Base-by-base conservation (phyloP, 768 basidiomycete species). In the Scleroderma citrinum region DNA sequence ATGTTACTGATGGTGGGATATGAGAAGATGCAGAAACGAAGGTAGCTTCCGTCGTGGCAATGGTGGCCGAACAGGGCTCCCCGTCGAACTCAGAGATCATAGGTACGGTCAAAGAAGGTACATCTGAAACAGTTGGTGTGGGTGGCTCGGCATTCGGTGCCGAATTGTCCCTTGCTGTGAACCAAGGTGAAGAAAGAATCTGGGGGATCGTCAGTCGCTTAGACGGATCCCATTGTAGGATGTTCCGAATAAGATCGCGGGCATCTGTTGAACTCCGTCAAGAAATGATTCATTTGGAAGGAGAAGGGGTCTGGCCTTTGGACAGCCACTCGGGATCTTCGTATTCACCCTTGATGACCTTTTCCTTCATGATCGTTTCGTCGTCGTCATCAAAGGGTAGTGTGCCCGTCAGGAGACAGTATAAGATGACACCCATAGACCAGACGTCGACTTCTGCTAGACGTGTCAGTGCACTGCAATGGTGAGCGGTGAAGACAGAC, bases 271-370 rank as follows among this genome's bases (percentile, higher is more conserved):
- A 29, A 46, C 35, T 7, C 51, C 20, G 40, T 53, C 34, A 57
- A 47, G 12, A 31, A 32, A 39, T 26, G 7, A 17, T 14, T 24
- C 23, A 11, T 46, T 21, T 7, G 26, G 21, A 12, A 14, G 14
- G 37, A 5, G 23, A 7, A 41, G 23, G 61, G 73, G 48, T 65
- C 61, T 23, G 53, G 94, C 94, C 91, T 59, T 76, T 69, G 24
- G 91, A 89, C 16, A 98, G 73, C 93, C 94, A 99, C 50, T 83
- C 80, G 7, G 92, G 93, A 60, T 97, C 89, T 54, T 95, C 91
- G 61, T 88, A 98, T 39, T 86, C 82, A 14, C 87, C 91, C 54
- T 81, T 72, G 46, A 92, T 82, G 53, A 99, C 88, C 66, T 88
- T 85, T 46, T 75, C 71, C 53, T 84, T 84, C 91, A 95, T 95